Base-by-base conservation (phyloP, 805 yeast genomes). In the Teunomyces gatunensis region DNA sequence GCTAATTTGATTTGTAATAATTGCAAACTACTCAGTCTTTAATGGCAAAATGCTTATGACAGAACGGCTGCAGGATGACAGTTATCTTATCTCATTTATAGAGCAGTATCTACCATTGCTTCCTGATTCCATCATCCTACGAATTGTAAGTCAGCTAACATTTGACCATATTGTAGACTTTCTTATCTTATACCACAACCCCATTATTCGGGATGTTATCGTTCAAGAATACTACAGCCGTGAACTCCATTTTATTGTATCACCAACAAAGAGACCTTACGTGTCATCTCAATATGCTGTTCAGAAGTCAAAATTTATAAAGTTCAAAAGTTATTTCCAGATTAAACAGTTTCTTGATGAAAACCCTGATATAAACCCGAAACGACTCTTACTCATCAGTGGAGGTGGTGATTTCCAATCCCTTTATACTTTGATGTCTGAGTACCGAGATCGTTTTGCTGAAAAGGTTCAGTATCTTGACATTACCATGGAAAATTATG, bases 211-310 rank as follows among this genome's bases (percentile, higher is more conserved):
- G 37, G 42, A 45, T 3, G 42, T 61, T 20, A 54, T 70, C 27
- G 53, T 64, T 12, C 56, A 60, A 4, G 55, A 56, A 13, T 66
- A 56, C 52, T 71, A 57, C 54, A 30, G 54, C 43, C 57, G 59
- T 39, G 74, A 70, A 34, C 21, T 70, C 6, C 74, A 69, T 46
- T 62, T 69, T 23, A 53, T 67, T 2, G 51, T 70, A 9, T 54
- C 67, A 7, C 74, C 74, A 2, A 56, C 65, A 1, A 54, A 54
- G 15, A 46, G 66, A 10, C 68, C 65, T 2, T 52, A 49, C 29
- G 46, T 39, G 18, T 39, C 47, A 5, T n/a, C 48, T 3, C 15
- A 47, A 11, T 47, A 46, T 28, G 40, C 39, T 6, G 34, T 23
- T 9, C 28, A 23, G 9, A 49, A 48, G n/a, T 43, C 50, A 20